These are phyloP conservation scores for Yamadazyma takamatsuzukensis DNA, from an alignment of 805 yeast genomes.

Conservation along the genomic window DNA sequence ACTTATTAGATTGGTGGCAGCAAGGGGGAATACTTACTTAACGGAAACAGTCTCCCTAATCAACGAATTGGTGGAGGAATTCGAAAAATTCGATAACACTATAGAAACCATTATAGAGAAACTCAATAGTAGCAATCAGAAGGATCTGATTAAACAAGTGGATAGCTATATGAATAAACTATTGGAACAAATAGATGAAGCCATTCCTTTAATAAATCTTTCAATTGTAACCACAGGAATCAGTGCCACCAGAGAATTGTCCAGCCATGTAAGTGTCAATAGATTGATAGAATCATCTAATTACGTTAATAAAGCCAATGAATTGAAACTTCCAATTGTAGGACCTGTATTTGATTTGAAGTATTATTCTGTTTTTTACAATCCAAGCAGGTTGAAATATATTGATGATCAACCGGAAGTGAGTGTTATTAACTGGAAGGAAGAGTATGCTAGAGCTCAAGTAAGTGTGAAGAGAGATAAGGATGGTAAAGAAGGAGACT, in stretches of 20 bases:
- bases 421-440: conserved; percentile 64
- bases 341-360: conserved; percentile 62
- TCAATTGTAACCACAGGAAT: conserved; percentile 70
- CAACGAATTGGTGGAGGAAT: conserved; percentile 51
- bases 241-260: conserved; percentile 49
- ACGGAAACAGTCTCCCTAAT: conserved; percentile 54
- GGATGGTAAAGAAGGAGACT: conserved; percentile 21
- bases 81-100: conserved; percentile 52
- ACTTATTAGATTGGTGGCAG: conserved; percentile 56
- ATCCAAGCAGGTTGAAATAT: conserved; percentile 41
- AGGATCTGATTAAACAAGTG: conserved; percentile 42
- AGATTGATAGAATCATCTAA: conserved; percentile 50
- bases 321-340: conserved; percentile 25
- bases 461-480: conserved; percentile 40
- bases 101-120: conserved; percentile 38
- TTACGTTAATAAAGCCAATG: conserved; percentile 11
- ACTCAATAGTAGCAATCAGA: conserved; percentile 24
- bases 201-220: conserved; percentile 64
- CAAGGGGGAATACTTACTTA: conserved; percentile 58
- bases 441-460: conserved; percentile 56
- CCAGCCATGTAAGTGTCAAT: conserved; percentile 49
- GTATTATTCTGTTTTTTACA: conserved; percentile 60
- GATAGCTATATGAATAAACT: conserved; percentile 48
- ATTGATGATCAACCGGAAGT: conserved; percentile 15
- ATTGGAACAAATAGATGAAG: conserved; percentile 55